These are phyloP conservation scores for Fusarium newnesense DNA, from an alignment of 2,329 filamentous ascomycete species.

Conservation along the genomic window DNA sequence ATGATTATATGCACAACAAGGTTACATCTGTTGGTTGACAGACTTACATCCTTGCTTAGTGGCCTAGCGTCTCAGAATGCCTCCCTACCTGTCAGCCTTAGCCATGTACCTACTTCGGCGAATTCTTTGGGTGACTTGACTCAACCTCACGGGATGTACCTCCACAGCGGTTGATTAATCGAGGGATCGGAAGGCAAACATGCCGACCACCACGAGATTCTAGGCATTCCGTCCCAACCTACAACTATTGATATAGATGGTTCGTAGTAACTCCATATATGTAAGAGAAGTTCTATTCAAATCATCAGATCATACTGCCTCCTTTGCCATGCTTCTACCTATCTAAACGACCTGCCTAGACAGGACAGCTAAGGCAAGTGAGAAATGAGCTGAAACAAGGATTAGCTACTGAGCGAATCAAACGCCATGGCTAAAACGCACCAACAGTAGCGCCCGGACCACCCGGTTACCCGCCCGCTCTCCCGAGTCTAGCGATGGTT, in stretches of 20 bases:
- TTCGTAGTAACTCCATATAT: background rate
- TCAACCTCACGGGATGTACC: background rate
- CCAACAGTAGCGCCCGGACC: background rate
- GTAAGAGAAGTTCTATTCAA: background rate
- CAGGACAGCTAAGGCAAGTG: fast-evolving
- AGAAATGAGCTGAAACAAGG: background rate
- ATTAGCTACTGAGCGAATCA: fast-evolving
- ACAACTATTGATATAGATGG: fast-evolving
- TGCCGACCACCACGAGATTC: background rate
- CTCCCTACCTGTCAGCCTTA: background rate
- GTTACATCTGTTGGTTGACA: constrained; percentile 3
- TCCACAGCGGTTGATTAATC: background rate
- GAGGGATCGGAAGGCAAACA: background rate
- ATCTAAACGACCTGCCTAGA: background rate
- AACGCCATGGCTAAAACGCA: fast-evolving
- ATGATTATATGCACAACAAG: background rate
- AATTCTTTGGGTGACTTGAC: no score
- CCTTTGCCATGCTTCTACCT: background rate
- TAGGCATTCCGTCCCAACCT: no score
- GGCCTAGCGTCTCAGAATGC: background rate
- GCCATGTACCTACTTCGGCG: no score
- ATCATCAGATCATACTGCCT: background rate
- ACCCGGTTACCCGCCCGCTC: background rate
- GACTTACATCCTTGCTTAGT: background rate
- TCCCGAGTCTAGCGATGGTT: background rate